Base-by-base conservation (phyloP, 164 flowering plant genomes). In the Macadamia tetraphylla region DNA sequence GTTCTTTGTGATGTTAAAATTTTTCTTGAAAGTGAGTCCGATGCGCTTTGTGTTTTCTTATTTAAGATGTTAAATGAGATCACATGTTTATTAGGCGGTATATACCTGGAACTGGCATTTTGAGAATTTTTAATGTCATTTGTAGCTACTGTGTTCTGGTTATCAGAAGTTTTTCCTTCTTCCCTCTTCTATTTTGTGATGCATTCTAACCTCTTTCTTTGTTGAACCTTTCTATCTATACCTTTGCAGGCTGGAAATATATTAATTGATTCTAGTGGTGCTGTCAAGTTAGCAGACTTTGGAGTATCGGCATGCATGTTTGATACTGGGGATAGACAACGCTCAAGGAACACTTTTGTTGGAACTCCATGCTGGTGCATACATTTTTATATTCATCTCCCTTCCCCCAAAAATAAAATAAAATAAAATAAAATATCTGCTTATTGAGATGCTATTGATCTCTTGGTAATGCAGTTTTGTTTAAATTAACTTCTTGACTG, bases 261-360 rank as follows among this genome's bases (percentile, higher is more conserved):
- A 58, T 75, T 92, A 70, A 60, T 95, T 72, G 97, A 89, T 83
- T 70, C 84, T 43, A 82, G 83, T 75, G 99, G 99, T 66, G 68
- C 86, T 10, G 85, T 95, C 35, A 95, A 89, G 83, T 74, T 95
- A 72, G 99, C 87, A 29, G 99, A 95, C 69, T 95, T 89, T 83
- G 98, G 99, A 60, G 98, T 95, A 43, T 88, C 98, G 66, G 97
- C 99, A n/a, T 83, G 94, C 81, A 87, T 92, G 98, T 92, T 92
- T 86, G 97, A 95, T 75, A 70, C 87, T 56, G 98, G 99, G 65
- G 96, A 90, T 77, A 84, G 99, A 56, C 99, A 88, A 57, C 88
- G 88, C 29, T 75, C 98, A 40, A 85, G 99, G 76, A 92, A 92
- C 73, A 90, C 99, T 9, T 95, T 95, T 81, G 98, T 89, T 63